Percentiles rank a stretch among this genome's conserved stretches.
Conservation (phyloP, 352 stramenopile genomes). For the Globisporangium rhizosaccharum region DNA sequence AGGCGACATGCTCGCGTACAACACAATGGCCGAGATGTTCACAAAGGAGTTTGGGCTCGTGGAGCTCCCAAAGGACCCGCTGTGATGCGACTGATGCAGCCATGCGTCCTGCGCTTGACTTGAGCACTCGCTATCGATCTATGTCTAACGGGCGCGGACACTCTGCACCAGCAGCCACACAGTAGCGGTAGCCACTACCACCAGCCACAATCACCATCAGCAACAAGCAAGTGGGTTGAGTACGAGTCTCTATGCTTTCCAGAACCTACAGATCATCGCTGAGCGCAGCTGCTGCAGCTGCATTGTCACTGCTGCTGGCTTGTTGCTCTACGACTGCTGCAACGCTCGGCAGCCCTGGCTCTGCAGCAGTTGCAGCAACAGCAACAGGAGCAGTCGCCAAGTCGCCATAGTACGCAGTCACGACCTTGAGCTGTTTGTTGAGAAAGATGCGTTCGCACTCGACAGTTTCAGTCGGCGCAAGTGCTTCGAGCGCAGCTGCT, state of each 20-base stretch:
- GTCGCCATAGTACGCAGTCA: conserved; percentile 80
- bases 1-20: conserved; percentile 87
- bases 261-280: too few species aligned
- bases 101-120: not conserved
- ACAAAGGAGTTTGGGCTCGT: conserved; percentile 78
- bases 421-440: conserved; percentile 74
- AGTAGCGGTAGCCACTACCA: too few species aligned
- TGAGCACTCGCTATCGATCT: not conserved
- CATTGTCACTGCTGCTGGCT: not conserved
- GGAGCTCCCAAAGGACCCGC: conserved; percentile 61
- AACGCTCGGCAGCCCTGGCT: too few species aligned
- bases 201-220: too few species aligned
- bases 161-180: too few species aligned
- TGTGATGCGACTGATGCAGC: conserved; percentile 21
- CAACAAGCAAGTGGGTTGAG: too few species aligned
- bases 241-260: too few species aligned
- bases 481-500: conserved; percentile 35
- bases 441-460: conserved; percentile 80
- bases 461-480: conserved; percentile 44
- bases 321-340: not conserved
- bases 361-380: not conserved
- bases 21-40: conserved; percentile 91
- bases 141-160: too few species aligned
- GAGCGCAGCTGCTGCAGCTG: not conserved
- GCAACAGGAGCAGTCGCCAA: conserved; percentile 15